These are phyloP conservation scores for Komagataea norvegica DNA, from an alignment of 1,139 yeast species.

Conservation along the genomic window DNA sequence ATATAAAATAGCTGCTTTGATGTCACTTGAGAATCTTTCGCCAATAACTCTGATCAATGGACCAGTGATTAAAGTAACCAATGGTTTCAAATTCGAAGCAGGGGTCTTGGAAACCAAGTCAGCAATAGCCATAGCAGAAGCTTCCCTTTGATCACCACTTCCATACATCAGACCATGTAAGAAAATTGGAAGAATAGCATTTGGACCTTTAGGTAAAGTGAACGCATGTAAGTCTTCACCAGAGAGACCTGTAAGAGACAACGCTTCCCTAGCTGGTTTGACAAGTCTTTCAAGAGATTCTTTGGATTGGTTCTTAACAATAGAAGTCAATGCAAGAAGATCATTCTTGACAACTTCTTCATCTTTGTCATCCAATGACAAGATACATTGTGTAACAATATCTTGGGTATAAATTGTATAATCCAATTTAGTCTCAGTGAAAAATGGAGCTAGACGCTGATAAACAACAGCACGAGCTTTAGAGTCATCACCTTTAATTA, in stretches of 20 bases:
- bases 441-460: slow-evolving; percentile 68
- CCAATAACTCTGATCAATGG: slow-evolving; percentile 98
- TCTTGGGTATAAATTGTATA: slow-evolving; percentile 73
- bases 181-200: slow-evolving; percentile 83
- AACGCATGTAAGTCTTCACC: slow-evolving; percentile 75
- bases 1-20: slow-evolving; percentile 84
- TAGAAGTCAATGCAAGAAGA: slow-evolving; percentile 60
- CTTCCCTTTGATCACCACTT: slow-evolving; percentile 74
- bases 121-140: slow-evolving; percentile 85
- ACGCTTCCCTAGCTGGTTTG: slow-evolving; percentile 70
- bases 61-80: slow-evolving; percentile 92
- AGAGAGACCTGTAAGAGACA: slow-evolving; percentile 58
- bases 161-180: slow-evolving; percentile 97
- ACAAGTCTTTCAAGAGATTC: slow-evolving; percentile 73
- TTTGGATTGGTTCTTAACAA: slow-evolving; percentile 70
- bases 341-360: slow-evolving; percentile 61
- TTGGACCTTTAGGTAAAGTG: slow-evolving; percentile 76
- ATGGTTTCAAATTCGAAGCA: slow-evolving; percentile 72
- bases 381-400: slow-evolving; percentile 65
- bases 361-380: slow-evolving; percentile 69
- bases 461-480: slow-evolving; percentile 63
- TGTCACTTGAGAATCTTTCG: slow-evolving; percentile 85
- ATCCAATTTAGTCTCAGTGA: slow-evolving; percentile 59
- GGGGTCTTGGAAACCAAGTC: slow-evolving; percentile 86
- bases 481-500: slow-evolving; percentile 74